Conservation (phyloP, 176 grass and related monocot genomes). For the Avena eriantha region DNA sequence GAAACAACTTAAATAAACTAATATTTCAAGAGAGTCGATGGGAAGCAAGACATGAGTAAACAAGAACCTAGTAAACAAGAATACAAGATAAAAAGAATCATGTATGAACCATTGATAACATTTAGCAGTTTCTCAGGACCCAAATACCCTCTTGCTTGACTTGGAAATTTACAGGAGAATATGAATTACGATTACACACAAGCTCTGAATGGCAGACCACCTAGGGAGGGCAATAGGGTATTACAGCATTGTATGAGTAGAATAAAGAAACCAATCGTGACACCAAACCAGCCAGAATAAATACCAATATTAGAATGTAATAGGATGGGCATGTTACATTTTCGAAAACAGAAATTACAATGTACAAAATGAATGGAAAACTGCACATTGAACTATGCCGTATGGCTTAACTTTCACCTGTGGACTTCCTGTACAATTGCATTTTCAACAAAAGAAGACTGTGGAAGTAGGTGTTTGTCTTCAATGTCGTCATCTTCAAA, state of each 20-base stretch:
- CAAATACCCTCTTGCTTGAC: neutral
- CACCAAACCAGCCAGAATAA: constrained; percentile 11
- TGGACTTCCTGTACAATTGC: constrained; percentile 69
- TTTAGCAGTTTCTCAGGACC: neutral
- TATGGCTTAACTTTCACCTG: constrained; percentile 58
- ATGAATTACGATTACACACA: constrained; percentile 17
- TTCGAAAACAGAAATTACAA: constrained; percentile 58
- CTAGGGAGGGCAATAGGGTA: neutral
- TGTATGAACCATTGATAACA: neutral
- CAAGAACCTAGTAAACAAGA: neutral
- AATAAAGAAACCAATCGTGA: constrained; percentile 41
- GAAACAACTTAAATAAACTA: neutral
- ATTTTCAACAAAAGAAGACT: constrained; percentile 62
- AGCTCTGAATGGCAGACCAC: neutral
- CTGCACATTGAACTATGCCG: constrained; percentile 42
- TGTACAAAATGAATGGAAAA: constrained; percentile 53
- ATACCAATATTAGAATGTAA: constrained; percentile 39
- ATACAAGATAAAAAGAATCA: neutral
- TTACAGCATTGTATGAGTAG: neutral
- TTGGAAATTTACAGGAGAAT: constrained; percentile 21
- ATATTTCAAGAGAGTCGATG: neutral
- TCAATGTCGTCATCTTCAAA: constrained; percentile 70
- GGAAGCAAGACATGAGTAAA: neutral
- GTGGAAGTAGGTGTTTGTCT: constrained; percentile 75
- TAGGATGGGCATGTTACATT: constrained; percentile 42